Conservation (phyloP, 2,329 filamentous ascomycete species). For the Cladophialophora carrionii region DNA sequence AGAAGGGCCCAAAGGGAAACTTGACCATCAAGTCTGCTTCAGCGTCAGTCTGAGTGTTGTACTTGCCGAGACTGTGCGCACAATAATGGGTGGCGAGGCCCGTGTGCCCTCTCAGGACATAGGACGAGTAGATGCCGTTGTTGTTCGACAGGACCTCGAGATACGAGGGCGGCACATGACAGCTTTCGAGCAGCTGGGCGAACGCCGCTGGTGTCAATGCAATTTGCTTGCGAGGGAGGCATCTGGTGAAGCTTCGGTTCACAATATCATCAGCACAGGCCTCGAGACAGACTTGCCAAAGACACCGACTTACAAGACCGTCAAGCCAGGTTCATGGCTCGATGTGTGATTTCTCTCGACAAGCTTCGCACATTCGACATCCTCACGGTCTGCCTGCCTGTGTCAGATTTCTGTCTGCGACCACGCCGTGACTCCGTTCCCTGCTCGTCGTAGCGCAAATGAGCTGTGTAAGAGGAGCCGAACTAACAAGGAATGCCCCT, state of each 20-base stretch:
- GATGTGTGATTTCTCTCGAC: background rate
- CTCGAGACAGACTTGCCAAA: too few species aligned
- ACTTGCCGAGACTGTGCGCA: background rate
- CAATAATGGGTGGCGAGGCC: background rate
- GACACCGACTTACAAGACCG: constrained; percentile 1
- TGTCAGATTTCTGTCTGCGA: background rate
- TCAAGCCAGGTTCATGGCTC: background rate
- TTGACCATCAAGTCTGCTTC: constrained; percentile 16
- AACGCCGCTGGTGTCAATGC: constrained; percentile 4
- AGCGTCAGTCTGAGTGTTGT: background rate
- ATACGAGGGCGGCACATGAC: constrained; percentile 10
- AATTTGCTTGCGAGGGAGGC: constrained; percentile 4
- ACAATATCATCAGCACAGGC: background rate
- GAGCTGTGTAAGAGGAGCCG: background rate
- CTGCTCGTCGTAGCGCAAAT: background rate
- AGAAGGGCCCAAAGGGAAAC: constrained; percentile 16
- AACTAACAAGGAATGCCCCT: constrained; percentile 3
- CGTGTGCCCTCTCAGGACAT: background rate
- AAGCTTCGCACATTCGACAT: background rate
- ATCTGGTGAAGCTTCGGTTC: constrained; percentile 7
- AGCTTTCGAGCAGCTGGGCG: constrained; percentile 13
- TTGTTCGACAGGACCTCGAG: constrained; percentile 17
- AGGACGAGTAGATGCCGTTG: constrained; percentile 14
- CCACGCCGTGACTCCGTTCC: background rate
- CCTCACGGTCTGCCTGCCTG: constrained; percentile 3